Percentiles rank a stretch among this genome's conserved stretches.
Evolutionary conservation across 495 filamentous ascomycete species (phyloP).

Genomic region (Pseudevernia furfuracea): DNA sequence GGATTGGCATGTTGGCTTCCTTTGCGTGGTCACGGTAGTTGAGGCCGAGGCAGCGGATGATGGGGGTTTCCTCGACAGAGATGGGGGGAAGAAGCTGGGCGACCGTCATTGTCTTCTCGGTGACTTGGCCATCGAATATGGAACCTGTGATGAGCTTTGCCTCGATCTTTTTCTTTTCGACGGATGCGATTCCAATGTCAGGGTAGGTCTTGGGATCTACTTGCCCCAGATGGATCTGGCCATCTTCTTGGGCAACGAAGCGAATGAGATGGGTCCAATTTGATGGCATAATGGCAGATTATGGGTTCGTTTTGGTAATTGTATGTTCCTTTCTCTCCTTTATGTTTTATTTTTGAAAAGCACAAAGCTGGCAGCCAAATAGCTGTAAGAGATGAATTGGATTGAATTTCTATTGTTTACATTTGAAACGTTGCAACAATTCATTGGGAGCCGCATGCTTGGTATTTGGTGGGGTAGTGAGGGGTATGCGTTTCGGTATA

Average conservation of each 20-base stretch:
- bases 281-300: constrained; percentile 22
- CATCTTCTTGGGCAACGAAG: constrained; percentile 41
- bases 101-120: constrained; percentile 30
- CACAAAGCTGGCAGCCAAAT: not conserved
- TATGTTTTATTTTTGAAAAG: not conserved
- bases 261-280: constrained; percentile 40
- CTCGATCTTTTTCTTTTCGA: constrained; percentile 32
- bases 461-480: not conserved
- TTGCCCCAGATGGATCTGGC: constrained; percentile 37
- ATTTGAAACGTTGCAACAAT: not conserved
- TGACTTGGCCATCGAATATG: not conserved
- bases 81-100: constrained; percentile 35
- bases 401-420: not conserved
- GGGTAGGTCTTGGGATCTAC: constrained; percentile 31
- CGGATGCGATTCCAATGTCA: constrained; percentile 36
- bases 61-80: constrained; percentile 34
- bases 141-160: not conserved
- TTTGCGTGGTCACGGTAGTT: constrained; percentile 39
- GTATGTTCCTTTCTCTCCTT: not conserved
- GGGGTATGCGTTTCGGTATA: not conserved
- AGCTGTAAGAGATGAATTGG: not conserved
- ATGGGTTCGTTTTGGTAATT: not conserved
- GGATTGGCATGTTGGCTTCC: constrained; percentile 36
- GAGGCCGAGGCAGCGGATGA: constrained; percentile 43
- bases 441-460: not conserved